Percentiles rank a stretch among this genome's conserved stretches.
These are phyloP conservation scores for Schizophyllum amplum DNA, from an alignment of 1,284 basidiomycete genomes.

Conservation along the genomic window DNA sequence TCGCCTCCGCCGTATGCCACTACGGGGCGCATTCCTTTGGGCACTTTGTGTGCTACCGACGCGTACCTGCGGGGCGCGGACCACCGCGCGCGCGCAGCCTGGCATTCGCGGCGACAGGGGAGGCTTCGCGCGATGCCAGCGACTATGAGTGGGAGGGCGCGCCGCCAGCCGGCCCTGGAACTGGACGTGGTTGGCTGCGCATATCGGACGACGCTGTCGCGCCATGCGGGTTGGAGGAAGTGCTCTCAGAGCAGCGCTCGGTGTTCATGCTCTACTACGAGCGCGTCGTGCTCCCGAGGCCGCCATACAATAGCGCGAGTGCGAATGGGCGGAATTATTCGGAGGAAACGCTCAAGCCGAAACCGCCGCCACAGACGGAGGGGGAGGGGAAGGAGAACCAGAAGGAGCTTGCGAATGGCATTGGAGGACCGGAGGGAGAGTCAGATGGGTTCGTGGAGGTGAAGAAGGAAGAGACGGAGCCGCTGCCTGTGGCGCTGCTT, in stretches of 20 bases:
- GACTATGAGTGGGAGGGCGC: constrained; percentile 11
- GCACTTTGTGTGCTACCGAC: constrained; percentile 86
- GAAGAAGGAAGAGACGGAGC: background rate
- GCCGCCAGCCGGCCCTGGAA: constrained; percentile 27
- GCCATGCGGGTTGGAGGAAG: constrained; percentile 69
- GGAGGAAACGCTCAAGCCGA: background rate
- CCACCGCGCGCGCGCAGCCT: constrained; percentile 31
- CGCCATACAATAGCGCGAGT: background rate
- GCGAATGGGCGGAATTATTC: background rate
- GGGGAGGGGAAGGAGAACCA: background rate
- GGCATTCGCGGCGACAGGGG: background rate
- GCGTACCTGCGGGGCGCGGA: constrained; percentile 50
- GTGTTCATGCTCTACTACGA: constrained; percentile 93
- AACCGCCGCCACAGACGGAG: background rate
- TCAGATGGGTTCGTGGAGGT: background rate
- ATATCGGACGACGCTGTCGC: constrained; percentile 80
- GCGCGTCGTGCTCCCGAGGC: constrained; percentile 26
- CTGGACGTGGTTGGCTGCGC: constrained; percentile 61
- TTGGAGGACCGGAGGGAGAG: background rate
- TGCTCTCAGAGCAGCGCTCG: constrained; percentile 62
- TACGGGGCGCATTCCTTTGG: constrained; percentile 86
- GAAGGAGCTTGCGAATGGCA: background rate
- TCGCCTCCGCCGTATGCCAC: constrained; percentile 81
- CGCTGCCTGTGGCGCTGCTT: background rate
- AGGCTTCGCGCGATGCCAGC: constrained; percentile 27